A percentile compares a stretch with the other conserved stretches of the same genome.
phyloP scores from a whole-genome alignment of 768 basidiomycete species.

The Tricholoma sp. region DNA sequence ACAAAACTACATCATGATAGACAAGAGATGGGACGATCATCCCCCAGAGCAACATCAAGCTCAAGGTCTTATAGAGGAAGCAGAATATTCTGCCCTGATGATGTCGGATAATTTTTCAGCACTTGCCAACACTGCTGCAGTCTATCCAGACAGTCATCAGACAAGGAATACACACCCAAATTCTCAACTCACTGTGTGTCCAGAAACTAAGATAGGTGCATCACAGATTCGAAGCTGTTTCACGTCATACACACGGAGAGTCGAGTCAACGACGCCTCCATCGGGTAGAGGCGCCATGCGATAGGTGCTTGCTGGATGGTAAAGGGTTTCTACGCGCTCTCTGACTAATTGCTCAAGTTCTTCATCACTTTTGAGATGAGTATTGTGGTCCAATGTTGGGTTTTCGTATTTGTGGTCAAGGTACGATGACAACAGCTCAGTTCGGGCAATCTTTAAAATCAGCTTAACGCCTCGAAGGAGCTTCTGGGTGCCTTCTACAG shows the following conservation, averaged over 20 bases:
- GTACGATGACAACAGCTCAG: neutral
- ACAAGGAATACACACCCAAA: slow-evolving; percentile 21
- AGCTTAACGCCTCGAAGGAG: neutral
- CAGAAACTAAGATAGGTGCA: neutral
- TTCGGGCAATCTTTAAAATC: neutral
- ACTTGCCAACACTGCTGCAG: slow-evolving; percentile 26
- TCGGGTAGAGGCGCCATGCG: neutral
- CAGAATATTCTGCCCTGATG: slow-evolving; percentile 17
- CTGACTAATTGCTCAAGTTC: neutral
- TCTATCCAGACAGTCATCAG: slow-evolving; percentile 30
- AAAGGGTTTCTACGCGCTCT: neutral
- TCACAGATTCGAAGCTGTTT: neutral
- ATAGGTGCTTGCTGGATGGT: neutral
- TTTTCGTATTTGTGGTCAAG: neutral
- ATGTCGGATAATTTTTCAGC: slow-evolving; percentile 30
- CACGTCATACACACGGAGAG: neutral
- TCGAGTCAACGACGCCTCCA: neutral
- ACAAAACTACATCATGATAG: too few relatives aligned
- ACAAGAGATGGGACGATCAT: neutral
- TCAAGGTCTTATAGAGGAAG: slow-evolving; percentile 5
- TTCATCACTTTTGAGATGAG: neutral
- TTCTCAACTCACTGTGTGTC: slow-evolving; percentile 3
- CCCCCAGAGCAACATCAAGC: neutral
- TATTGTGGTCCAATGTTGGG: neutral
- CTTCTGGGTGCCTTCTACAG: neutral